Evolutionary conservation across 371 early-diverging fungal species (phyloP).

Genomic region (Fennellomyces sp.): DNA sequence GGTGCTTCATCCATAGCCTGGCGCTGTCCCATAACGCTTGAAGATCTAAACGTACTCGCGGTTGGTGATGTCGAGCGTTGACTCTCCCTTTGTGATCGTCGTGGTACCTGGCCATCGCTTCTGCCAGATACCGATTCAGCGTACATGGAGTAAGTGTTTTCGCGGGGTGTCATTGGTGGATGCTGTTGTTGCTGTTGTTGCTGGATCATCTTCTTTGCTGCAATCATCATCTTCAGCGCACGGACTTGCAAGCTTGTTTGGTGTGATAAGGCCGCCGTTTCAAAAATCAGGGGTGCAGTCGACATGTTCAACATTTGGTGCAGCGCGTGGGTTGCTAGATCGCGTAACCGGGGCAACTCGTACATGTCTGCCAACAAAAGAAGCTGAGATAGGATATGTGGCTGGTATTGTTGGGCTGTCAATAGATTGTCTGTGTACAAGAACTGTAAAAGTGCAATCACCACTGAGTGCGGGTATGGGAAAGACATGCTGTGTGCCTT

Average conservation of each 20-base stretch:
- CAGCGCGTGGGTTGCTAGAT: slow-evolving; percentile 50
- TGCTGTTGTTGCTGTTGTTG: slow-evolving; percentile 37
- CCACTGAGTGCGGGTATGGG: slow-evolving; percentile 57
- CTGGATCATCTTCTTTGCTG: slow-evolving; percentile 43
- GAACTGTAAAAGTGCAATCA: slow-evolving; percentile 61
- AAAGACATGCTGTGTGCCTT: slow-evolving; percentile 32
- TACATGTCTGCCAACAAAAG: slow-evolving; percentile 57
- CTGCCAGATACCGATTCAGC: slow-evolving; percentile 13
- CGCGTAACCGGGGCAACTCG: slow-evolving; percentile 52
- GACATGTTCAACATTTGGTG: slow-evolving; percentile 57
- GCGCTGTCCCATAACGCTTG: background rate
- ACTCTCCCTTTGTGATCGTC: background rate
- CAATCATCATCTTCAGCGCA: slow-evolving; percentile 52
- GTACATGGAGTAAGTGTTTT: slow-evolving; percentile 30
- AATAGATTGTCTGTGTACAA: slow-evolving; percentile 65
- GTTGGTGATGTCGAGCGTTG: background rate
- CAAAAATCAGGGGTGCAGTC: slow-evolving; percentile 60
- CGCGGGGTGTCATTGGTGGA: slow-evolving; percentile 11
- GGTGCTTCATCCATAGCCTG: background rate
- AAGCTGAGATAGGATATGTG: slow-evolving; percentile 58
- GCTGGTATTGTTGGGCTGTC: slow-evolving; percentile 51
- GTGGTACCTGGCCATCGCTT: background rate
- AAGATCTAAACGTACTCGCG: background rate
- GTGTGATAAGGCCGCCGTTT: slow-evolving; percentile 50
- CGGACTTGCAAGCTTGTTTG: slow-evolving; percentile 56